A percentile compares a stretch with the other conserved stretches of the same genome.
Evolutionary conservation across 2,329 filamentous ascomycete species (phyloP).

Genomic region (Colletotrichum camelliae): DNA sequence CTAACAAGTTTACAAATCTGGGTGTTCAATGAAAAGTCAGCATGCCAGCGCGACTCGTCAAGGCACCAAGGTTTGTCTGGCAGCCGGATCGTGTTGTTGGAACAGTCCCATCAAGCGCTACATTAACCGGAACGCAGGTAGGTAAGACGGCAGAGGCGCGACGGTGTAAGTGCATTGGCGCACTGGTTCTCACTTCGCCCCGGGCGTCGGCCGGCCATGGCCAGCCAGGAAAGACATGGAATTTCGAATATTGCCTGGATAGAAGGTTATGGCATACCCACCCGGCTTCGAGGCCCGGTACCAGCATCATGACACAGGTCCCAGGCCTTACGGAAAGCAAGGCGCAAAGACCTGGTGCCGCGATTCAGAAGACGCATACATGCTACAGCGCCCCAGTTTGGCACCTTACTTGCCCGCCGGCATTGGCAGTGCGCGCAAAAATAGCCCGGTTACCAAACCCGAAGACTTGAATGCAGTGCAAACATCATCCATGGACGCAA

Average conservation of each 20-base stretch:
- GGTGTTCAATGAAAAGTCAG: neutral
- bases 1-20: neutral
- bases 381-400: neutral
- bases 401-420: neutral
- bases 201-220: neutral
- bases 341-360: neutral
- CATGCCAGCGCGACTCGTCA: neutral
- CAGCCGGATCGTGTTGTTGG: neutral
- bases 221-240: neutral
- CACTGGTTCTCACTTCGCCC: neutral
- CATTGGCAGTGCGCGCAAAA: neutral
- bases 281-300: neutral
- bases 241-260: neutral
- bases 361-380: neutral
- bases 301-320: slow-evolving; percentile 7
- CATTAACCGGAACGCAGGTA: neutral
- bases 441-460: neutral
- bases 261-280: neutral
- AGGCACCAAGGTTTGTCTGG: neutral
- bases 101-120: neutral
- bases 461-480: neutral
- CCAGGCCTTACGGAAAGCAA: neutral
- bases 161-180: neutral
- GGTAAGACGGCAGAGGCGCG: neutral
- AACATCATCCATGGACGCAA: neutral